Evolutionary conservation across 495 filamentous ascomycete genomes (phyloP), one percentile per base, ranked within the genome.

Genomic region (Hypoxylon intermedium): DNA sequence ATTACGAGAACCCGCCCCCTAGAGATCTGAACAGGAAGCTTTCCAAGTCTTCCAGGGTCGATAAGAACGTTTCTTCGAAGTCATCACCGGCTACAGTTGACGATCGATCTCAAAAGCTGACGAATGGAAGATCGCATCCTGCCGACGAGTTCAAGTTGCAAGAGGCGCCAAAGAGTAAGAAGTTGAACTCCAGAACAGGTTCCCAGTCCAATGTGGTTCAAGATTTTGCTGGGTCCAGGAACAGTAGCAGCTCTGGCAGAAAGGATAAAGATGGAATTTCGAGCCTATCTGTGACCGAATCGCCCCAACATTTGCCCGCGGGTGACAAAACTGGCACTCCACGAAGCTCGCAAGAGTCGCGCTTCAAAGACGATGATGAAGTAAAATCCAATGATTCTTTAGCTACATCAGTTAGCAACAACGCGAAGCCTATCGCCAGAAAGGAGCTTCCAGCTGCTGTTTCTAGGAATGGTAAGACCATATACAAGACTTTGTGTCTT

Each of bases 151-250:
- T 93, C 75, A 89, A 82, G 71, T 70, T 93, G 52, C 88, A 90
- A 62, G 88, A 93, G 30, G 89, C 86, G 4, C 88, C 89, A 0
- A 88, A 86, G 67, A 82, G 75, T 41, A 88, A 85, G 75, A 86
- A 83, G 75, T 71, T 83, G 0, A 80, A 74, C 55, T 84, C 86
- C n/a, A 79, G 84, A 54, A 86, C 82, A 45, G 85, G 82, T 63
- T 92, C 90, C 9, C 79, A 85, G 56, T 83, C 84, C 23, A 73
- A 59, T 33, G 58, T 57, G 4, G 15, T 73, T 15, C 74, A 75
- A 30, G 65, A 67, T 34, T 58, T 67, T 3, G 54, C 55, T 24
- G 38, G 68, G 21, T 60, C 59, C 6, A 73, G 71, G 46, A 64
- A 52, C 20, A 58, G 62, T 36, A 69, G 63, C 28, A 67, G 58